These are phyloP conservation scores for Suhomyces terraborum DNA, from an alignment of 1,139 yeast species.

Conservation along the genomic window DNA sequence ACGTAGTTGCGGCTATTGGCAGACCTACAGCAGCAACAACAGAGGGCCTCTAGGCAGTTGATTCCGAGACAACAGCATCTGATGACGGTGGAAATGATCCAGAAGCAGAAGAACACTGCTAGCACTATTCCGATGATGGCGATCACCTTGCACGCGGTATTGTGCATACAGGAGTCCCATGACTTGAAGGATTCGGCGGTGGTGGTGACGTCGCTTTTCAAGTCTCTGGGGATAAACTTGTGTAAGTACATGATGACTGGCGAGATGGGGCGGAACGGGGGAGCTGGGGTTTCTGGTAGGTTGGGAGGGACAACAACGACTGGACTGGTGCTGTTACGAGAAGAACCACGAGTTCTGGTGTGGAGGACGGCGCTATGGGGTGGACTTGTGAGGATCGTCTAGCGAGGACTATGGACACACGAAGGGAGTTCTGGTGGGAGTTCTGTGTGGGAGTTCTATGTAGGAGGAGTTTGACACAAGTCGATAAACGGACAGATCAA, in stretches of 20 bases:
- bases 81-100: slow-evolving; percentile 47
- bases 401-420: no score
- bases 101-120: slow-evolving; percentile 47
- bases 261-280: no score
- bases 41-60: slow-evolving; percentile 45
- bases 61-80: slow-evolving; percentile 50
- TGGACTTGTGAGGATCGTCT: no score
- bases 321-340: no score
- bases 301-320: no score
- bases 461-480: no score
- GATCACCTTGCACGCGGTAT: slow-evolving; percentile 70
- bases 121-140: slow-evolving; percentile 75
- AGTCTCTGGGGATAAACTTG: slow-evolving; percentile 11
- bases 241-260: slow-evolving; percentile 6
- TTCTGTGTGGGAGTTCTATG: no score
- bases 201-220: slow-evolving; percentile 26
- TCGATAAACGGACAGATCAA: no score
- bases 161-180: slow-evolving; percentile 84
- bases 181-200: slow-evolving; percentile 60
- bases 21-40: slow-evolving; percentile 49
- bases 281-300: not conserved
- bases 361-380: no score
- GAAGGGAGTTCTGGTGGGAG: no score
- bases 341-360: no score
- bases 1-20: slow-evolving; percentile 22